phyloP scores from a whole-genome alignment of 805 yeast genomes.

The Dipodascus geniculatus region DNA sequence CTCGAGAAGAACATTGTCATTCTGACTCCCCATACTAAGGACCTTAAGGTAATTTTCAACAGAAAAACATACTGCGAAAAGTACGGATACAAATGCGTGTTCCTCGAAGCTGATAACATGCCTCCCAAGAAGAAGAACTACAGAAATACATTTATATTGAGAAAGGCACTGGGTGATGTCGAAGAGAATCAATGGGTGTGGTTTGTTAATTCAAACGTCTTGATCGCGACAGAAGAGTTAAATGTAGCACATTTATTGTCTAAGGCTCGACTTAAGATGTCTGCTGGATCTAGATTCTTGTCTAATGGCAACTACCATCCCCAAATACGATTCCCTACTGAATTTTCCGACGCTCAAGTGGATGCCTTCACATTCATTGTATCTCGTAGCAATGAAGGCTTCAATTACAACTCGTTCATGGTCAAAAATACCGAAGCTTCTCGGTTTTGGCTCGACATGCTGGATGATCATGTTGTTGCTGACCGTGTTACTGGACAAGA shows the following conservation, averaged over 20 bases:
- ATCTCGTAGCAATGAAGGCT: background rate
- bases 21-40: background rate
- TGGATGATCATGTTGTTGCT: conserved; percentile 2
- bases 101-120: background rate
- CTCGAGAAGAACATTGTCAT: background rate
- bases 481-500: background rate
- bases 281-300: background rate
- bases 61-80: background rate
- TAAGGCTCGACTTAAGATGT: background rate
- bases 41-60: background rate
- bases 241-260: background rate
- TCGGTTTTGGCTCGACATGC: conserved; percentile 1
- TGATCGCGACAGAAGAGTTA: background rate
- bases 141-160: background rate
- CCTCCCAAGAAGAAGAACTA: background rate
- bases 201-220: background rate
- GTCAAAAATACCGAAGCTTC: background rate
- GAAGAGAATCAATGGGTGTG: conserved; percentile 1
- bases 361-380: background rate
- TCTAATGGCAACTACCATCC: background rate
- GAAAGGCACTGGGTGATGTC: background rate
- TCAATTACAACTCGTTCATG: background rate
- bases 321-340: background rate
- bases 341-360: background rate
- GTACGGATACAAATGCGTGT: background rate